These are phyloP conservation scores for Phalaenopsis equestris DNA, from an alignment of 106 monocot species.

Conservation along the genomic window DNA sequence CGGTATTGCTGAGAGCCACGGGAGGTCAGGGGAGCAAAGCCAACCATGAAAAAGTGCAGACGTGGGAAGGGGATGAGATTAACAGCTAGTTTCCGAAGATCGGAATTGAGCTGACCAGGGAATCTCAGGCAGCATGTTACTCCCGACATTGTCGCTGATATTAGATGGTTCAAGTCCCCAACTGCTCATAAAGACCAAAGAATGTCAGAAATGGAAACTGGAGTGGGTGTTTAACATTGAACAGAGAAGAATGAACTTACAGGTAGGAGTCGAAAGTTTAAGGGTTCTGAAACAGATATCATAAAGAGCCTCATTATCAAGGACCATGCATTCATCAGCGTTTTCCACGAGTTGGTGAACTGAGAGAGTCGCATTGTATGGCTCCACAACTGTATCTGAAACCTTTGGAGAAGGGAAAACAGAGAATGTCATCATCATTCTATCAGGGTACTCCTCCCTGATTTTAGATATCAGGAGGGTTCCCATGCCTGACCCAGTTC, in stretches of 20 bases:
- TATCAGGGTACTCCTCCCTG: slow-evolving; percentile 30
- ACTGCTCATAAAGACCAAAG: slow-evolving; percentile 7
- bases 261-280: slow-evolving; percentile 30
- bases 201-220: neutral
- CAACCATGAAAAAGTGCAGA: slow-evolving; percentile 72
- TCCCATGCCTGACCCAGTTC: slow-evolving; percentile 31
- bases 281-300: slow-evolving; percentile 39
- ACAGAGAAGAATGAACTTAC: slow-evolving; percentile 10
- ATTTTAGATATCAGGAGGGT: slow-evolving; percentile 33
- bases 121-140: slow-evolving; percentile 50
- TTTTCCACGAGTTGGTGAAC: slow-evolving; percentile 34
- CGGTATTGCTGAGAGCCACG: slow-evolving; percentile 61
- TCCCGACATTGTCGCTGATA: slow-evolving; percentile 28
- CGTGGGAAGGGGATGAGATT: slow-evolving; percentile 67
- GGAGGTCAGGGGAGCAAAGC: slow-evolving; percentile 59
- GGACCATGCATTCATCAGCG: slow-evolving; percentile 31
- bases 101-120: slow-evolving; percentile 69
- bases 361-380: slow-evolving; percentile 29
- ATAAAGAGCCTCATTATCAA: slow-evolving; percentile 29
- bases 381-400: slow-evolving; percentile 29
- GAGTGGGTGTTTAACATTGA: neutral
- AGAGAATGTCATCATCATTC: slow-evolving; percentile 35
- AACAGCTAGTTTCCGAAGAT: slow-evolving; percentile 56
- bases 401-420: slow-evolving; percentile 32
- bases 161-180: slow-evolving; percentile 34